Base-by-base conservation (phyloP, 768 basidiomycete species). In the Crepidotus variabilis region DNA sequence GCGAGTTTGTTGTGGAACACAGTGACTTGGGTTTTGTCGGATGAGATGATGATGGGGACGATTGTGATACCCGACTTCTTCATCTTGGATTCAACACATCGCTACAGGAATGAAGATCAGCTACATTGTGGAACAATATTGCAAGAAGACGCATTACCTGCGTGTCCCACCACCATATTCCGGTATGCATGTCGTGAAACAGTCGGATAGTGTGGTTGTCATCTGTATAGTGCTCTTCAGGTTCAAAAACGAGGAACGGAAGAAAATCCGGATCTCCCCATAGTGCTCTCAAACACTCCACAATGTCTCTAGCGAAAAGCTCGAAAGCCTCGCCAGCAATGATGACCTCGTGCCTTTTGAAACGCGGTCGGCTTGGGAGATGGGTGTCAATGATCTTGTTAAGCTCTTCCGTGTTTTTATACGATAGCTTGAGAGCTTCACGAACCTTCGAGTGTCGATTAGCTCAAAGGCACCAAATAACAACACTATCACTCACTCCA, bases 141-240 rank as follows among this genome's bases (percentile, higher is more conserved):
- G 28, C 39, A 20, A 3, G 39, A 43, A 5, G 5, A 11, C 39
- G 3, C 13, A 14, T 22, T 33, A 78, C 79, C 67, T 80, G 79
- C 2, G 68, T 72, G 7, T 43, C 33, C 78, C 78, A 80, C 80
- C 78, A 80, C 80, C 80, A 81, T 48, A 71, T 69, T 0, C 75
- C 77, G 0, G 77, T 80, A 45, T 78, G 67, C 70, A 80, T 72
- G 47, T 80, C 77, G 57, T 71, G 64, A 53, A 69, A 78, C 0
- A 76, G 16, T 0, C 68, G 53, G 0, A 53, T 35, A 2, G 33
- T 66, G 8, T 63, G 24, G 2, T 65, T 60, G 0, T 50, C 59
- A 55, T 74, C 72, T 0, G 58, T 33, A 55, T 69, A 78, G 45
- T 76, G 75, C 7, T 60, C 55, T 56, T 76, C 75, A 1, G 76